Percentiles rank a stretch among this genome's conserved stretches.
These are phyloP conservation scores for Collybia sordida DNA, from an alignment of 768 basidiomycete species.

Conservation along the genomic window DNA sequence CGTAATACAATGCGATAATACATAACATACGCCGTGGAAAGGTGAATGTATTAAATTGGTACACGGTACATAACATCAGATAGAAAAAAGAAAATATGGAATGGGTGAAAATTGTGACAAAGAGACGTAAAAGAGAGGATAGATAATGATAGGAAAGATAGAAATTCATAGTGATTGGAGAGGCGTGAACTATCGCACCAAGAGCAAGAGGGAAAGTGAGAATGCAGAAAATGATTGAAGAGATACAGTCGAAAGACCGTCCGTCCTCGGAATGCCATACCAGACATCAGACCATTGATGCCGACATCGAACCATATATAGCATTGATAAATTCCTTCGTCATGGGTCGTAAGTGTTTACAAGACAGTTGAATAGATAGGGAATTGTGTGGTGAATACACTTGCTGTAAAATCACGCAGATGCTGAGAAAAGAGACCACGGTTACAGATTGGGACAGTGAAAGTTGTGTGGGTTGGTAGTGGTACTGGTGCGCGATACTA, in stretches of 20 bases:
- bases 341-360: constrained; percentile 11
- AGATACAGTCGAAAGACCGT: constrained; percentile 15
- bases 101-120: background rate
- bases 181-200: too few species aligned
- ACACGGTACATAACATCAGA: too few species aligned
- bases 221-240: constrained; percentile 12
- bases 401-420: constrained; percentile 11
- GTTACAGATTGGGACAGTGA: constrained; percentile 14
- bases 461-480: constrained; percentile 11
- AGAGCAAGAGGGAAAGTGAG: background rate
- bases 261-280: constrained; percentile 19
- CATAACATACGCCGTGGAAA: background rate
- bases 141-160: constrained; percentile 7
- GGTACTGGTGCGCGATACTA: constrained; percentile 15
- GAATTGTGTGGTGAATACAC: constrained; percentile 13
- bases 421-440: constrained; percentile 4
- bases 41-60: background rate
- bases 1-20: background rate
- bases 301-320: constrained; percentile 13
- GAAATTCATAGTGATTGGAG: background rate
- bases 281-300: constrained; percentile 9
- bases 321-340: constrained; percentile 18
- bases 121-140: constrained; percentile 3
- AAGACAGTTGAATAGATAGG: constrained; percentile 14
- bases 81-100: too few species aligned